Evolutionary conservation across 2,329 filamentous ascomycete genomes (phyloP).

Genomic region (Fonsecaea nubica): DNA sequence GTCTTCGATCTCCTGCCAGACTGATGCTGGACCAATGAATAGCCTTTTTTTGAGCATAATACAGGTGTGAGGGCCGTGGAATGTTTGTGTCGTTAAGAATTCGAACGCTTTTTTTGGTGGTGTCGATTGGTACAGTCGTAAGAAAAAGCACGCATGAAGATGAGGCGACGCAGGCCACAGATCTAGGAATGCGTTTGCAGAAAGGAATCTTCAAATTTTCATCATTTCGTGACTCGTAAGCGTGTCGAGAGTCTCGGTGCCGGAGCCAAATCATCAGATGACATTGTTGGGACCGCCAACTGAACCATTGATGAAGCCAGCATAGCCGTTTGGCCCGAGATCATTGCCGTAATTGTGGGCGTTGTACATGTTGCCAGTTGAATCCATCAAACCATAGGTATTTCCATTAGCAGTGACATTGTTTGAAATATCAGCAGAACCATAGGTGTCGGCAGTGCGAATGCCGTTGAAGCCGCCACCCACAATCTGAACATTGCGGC

Average conservation of each 20-base stretch:
- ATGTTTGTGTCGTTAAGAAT: conserved; percentile 29
- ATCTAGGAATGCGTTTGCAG: conserved; percentile 28
- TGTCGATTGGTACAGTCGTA: conserved; percentile 34
- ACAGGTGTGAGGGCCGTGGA: conserved; percentile 33
- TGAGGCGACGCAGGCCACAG: conserved; percentile 9
- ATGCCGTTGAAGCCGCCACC: conserved; percentile 39
- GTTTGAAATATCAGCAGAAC: conserved; percentile 22
- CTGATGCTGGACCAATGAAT: conserved; percentile 35
- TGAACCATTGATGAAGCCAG: conserved; percentile 30
- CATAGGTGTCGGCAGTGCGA: conserved; percentile 27
- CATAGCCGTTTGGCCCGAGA: conserved; percentile 31
- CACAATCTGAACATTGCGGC: conserved; percentile 41
- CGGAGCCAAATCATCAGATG: conserved; percentile 25
- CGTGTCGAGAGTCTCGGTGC: conserved; percentile 19
- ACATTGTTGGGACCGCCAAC: conserved; percentile 31
- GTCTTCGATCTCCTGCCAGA: conserved; percentile 34
- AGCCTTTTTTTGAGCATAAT: conserved; percentile 31
- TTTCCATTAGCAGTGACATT: conserved; percentile 28
- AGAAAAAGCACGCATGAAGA: conserved; percentile 19
- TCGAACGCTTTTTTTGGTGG: conserved; percentile 26
- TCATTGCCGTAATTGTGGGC: conserved; percentile 31
- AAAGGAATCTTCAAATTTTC: conserved; percentile 31
- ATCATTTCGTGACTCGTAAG: conserved; percentile 38
- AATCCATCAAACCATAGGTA: conserved; percentile 30
- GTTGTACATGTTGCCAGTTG: conserved; percentile 33